phyloP scores from a whole-genome alignment of 768 basidiomycete genomes.

The Hygrocybe coccinea region DNA sequence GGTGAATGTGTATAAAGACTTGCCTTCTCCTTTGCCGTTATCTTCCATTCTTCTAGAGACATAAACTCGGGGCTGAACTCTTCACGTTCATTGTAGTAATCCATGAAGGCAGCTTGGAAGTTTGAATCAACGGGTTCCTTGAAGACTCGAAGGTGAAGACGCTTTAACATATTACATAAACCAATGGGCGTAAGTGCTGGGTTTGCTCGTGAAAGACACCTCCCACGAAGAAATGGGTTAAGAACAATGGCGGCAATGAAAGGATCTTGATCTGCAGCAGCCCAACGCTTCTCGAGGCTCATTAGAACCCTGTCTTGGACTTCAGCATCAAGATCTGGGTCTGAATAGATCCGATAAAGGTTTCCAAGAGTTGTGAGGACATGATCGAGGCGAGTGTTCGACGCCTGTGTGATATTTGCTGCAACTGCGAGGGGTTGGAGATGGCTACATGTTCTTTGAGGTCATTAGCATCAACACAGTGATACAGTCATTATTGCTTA shows the following conservation, averaged over 20 bases:
- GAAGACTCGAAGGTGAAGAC: constrained; percentile 12
- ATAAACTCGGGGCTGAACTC: constrained; percentile 9
- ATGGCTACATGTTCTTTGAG: constrained; percentile 5
- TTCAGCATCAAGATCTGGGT: constrained; percentile 11
- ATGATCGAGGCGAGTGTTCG: constrained; percentile 9
- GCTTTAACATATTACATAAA: constrained; percentile 6
- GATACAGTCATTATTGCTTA: constrained; percentile 4
- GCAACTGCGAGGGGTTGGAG: constrained; percentile 26
- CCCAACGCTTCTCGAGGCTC: constrained; percentile 25
- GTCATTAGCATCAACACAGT: background rate
- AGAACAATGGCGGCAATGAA: constrained; percentile 28
- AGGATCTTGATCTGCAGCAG: constrained; percentile 26
- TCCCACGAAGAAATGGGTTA: constrained; percentile 20
- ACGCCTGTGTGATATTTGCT: constrained; percentile 22
- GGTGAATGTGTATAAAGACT: constrained; percentile 7
- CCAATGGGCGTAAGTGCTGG: background rate
- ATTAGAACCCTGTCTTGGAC: constrained; percentile 16
- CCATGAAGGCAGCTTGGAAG: background rate
- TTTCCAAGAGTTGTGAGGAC: constrained; percentile 22
- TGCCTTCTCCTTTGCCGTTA: constrained; percentile 3
- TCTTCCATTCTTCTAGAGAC: constrained; percentile 3
- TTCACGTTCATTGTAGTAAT: constrained; percentile 8
- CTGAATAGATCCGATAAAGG: constrained; percentile 18
- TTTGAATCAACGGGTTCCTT: constrained; percentile 2
- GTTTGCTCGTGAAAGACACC: background rate